Evolutionary conservation across 768 basidiomycete species (phyloP).

Genomic region (Rhodotorula kratochvilovae): DNA sequence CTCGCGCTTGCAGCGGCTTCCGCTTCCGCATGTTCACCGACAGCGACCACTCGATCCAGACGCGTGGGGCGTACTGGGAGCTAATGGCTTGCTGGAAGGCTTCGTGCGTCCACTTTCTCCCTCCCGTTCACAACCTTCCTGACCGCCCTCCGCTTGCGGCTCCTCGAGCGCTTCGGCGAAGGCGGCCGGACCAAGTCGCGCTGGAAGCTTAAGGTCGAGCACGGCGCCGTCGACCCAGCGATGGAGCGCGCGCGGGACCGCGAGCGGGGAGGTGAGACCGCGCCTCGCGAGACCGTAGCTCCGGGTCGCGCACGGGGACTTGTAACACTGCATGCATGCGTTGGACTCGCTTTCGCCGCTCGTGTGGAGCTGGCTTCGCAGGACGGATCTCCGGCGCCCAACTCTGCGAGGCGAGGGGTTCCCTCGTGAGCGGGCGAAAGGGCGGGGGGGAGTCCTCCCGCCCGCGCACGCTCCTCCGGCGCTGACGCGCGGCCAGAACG

Average conservation of each 20-base stretch:
- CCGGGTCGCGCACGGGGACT: background rate
- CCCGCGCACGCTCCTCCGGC: too few species aligned
- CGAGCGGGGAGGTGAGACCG: background rate
- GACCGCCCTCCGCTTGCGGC: background rate
- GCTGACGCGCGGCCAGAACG: too few species aligned
- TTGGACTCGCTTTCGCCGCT: too few species aligned
- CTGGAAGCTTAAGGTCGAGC: constrained; percentile 21
- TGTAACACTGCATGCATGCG: background rate
- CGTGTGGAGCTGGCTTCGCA: too few species aligned
- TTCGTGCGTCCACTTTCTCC: constrained; percentile 56
- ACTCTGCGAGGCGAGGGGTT: too few species aligned
- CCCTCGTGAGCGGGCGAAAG: too few species aligned
- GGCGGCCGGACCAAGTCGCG: constrained; percentile 32
- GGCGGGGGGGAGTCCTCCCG: too few species aligned
- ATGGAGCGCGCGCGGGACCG: background rate
- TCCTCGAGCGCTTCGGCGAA: constrained; percentile 31
- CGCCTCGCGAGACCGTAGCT: too few species aligned
- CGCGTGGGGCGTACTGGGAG: constrained; percentile 73
- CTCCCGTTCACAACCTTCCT: too few species aligned
- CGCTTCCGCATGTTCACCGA: constrained; percentile 96
- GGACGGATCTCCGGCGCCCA: too few species aligned
- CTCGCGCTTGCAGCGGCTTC: constrained; percentile 51
- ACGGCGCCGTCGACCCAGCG: background rate
- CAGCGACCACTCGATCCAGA: constrained; percentile 77
- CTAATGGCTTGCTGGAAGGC: constrained; percentile 77